Evolutionary conservation across 2,329 filamentous ascomycete genomes (phyloP).

Genomic region (Sporothrix luriei): DNA sequence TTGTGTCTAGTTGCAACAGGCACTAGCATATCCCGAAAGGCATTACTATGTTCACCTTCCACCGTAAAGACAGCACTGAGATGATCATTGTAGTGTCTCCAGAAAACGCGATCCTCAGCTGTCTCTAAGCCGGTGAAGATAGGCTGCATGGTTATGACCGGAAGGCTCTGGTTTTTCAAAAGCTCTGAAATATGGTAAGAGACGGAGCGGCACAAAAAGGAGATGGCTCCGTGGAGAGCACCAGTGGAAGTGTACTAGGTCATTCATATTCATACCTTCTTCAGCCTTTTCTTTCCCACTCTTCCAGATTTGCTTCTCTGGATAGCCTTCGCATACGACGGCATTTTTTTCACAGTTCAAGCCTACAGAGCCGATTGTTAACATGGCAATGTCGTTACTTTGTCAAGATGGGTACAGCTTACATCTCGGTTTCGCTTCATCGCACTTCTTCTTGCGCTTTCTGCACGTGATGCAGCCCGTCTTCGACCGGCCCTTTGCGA

Average conservation of each 20-base stretch:
- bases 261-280: slow-evolving; percentile 54
- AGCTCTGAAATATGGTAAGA: slow-evolving; percentile 47
- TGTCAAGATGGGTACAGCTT: slow-evolving; percentile 41
- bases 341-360: slow-evolving; percentile 93
- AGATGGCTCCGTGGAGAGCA: neutral
- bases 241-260: too few relatives aligned
- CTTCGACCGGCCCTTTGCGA: slow-evolving; percentile 75
- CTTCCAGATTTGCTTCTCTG: slow-evolving; percentile 83
- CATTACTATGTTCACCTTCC: slow-evolving; percentile 77
- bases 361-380: slow-evolving; percentile 51
- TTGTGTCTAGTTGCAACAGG: slow-evolving; percentile 78
- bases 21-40: slow-evolving; percentile 81
- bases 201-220: neutral
- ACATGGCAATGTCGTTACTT: neutral
- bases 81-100: slow-evolving; percentile 79
- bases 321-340: slow-evolving; percentile 87
- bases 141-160: slow-evolving; percentile 60
- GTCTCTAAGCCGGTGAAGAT: slow-evolving; percentile 83
- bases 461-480: slow-evolving; percentile 69
- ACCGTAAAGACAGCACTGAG: slow-evolving; percentile 81
- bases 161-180: slow-evolving; percentile 53
- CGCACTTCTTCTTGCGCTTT: slow-evolving; percentile 72
- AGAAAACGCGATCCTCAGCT: slow-evolving; percentile 74
- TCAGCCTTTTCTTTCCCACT: slow-evolving; percentile 77
- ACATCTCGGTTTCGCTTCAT: slow-evolving; percentile 69